phyloP scores from a whole-genome alignment of 352 stramenopile genomes.

The Pythium guiyangense region DNA sequence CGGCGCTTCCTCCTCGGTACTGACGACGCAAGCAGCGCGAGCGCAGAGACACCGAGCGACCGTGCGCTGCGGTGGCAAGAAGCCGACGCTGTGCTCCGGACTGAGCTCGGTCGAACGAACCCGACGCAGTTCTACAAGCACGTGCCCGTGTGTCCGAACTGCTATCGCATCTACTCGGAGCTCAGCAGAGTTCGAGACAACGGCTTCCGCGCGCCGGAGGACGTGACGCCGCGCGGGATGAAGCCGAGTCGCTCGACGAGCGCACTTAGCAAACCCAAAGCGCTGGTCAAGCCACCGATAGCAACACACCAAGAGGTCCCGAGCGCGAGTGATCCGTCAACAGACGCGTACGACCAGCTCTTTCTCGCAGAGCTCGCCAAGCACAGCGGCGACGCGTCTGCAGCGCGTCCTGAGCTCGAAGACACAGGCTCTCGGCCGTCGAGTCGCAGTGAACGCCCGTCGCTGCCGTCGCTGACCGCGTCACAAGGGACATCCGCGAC shows the following conservation, averaged over 20 bases:
- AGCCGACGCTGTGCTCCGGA: slow-evolving; percentile 52
- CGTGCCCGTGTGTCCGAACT: slow-evolving; percentile 67
- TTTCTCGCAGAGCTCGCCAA: slow-evolving; percentile 69
- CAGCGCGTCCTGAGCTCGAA: slow-evolving; percentile 8
- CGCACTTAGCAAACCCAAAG: not conserved
- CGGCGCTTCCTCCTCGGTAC: slow-evolving; percentile 38
- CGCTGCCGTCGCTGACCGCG: slow-evolving; percentile 5
- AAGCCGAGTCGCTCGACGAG: not conserved
- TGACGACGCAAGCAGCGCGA: not conserved
- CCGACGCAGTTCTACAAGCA: slow-evolving; percentile 78
- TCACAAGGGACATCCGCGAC: no score
- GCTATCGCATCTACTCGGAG: slow-evolving; percentile 61
- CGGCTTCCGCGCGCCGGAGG: slow-evolving; percentile 26
- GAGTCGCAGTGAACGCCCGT: not conserved
- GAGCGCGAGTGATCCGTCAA: slow-evolving; percentile 2
- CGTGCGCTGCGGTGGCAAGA: slow-evolving; percentile 58
- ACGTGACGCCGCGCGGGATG: not conserved
- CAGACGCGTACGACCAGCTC: slow-evolving; percentile 36
- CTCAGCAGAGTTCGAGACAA: slow-evolving; percentile 44
- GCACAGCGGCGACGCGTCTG: slow-evolving; percentile 16
- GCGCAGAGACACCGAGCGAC: slow-evolving; percentile 7
- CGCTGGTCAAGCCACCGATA: not conserved
- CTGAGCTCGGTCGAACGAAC: slow-evolving; percentile 58
- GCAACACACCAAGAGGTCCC: not conserved
- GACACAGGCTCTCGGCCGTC: not conserved